Conservation (phyloP, 2,329 filamentous ascomycete species). For the Diaporthe sp. region DNA sequence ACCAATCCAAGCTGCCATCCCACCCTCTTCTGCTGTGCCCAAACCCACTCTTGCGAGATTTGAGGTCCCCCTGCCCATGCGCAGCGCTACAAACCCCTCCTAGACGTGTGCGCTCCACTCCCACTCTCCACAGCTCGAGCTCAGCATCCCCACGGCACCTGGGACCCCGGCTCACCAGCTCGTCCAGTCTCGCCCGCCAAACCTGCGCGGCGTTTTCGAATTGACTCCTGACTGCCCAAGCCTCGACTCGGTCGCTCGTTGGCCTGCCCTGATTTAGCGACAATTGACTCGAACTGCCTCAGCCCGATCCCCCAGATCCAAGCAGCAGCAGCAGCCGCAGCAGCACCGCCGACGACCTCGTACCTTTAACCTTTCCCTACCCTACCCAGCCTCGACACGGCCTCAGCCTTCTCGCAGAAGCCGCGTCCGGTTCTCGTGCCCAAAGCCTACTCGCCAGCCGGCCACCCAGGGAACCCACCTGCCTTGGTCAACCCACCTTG, state of each 20-base stretch:
- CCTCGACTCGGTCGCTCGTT: constrained; percentile 28
- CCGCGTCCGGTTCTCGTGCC: constrained; percentile 22
- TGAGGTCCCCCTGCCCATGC: constrained; percentile 29
- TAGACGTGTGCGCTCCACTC: constrained; percentile 29
- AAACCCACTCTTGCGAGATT: constrained; percentile 27
- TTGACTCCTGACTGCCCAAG: constrained; percentile 28
- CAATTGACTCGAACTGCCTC: constrained; percentile 35
- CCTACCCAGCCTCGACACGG: constrained; percentile 25
- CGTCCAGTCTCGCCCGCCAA: constrained; percentile 22
- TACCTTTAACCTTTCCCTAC: background rate
- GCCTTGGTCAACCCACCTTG: constrained; percentile 24
- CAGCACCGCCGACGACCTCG: background rate
- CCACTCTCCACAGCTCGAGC: constrained; percentile 28
- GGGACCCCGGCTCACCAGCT: constrained; percentile 25
- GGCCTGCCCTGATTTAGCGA: constrained; percentile 23
- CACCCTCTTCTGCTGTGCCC: constrained; percentile 6
- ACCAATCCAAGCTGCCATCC: constrained; percentile 31
- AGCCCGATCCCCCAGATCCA: constrained; percentile 22
- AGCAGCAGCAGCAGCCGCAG: constrained; percentile 4
- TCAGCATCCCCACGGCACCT: constrained; percentile 32
- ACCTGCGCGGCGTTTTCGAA: constrained; percentile 22
- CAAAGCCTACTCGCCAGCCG: constrained; percentile 18
- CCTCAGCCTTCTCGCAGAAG: constrained; percentile 25
- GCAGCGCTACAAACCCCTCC: constrained; percentile 25
- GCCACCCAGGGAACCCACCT: constrained; percentile 22